Percentiles rank a stretch among this genome's conserved stretches.
Evolutionary conservation across 495 filamentous ascomycete genomes (phyloP).

Genomic region (Neurospora africana): DNA sequence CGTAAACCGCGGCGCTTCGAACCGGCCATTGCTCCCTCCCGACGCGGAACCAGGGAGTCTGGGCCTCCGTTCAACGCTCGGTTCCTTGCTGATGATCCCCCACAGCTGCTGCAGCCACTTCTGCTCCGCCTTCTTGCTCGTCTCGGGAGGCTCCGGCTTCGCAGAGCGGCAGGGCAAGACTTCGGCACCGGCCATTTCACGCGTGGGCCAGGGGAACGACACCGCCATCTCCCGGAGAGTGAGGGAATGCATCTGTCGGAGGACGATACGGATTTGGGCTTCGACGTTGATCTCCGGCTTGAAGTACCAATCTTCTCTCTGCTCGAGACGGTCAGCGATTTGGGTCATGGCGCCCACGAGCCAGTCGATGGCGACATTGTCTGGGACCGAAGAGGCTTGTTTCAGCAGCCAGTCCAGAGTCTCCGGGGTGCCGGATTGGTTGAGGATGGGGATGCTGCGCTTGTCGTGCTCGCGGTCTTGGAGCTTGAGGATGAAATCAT

Average conservation of each 20-base stretch:
- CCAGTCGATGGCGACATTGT: conserved; percentile 25
- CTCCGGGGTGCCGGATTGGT: conserved; percentile 25
- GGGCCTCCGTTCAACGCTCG: neutral
- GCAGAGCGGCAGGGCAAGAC: conserved; percentile 25
- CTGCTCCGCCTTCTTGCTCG: conserved; percentile 16
- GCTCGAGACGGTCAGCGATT: conserved; percentile 22
- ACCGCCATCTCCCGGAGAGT: conserved; percentile 26
- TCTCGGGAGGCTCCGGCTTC: conserved; percentile 8
- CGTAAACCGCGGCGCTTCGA: conserved; percentile 16
- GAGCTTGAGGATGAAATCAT: conserved; percentile 27
- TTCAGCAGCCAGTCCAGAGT: conserved; percentile 23
- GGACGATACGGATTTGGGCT: conserved; percentile 26
- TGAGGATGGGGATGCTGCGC: conserved; percentile 28
- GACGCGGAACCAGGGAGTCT: neutral
- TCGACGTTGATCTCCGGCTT: conserved; percentile 22
- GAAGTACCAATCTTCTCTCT: conserved; percentile 21
- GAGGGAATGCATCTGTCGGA: conserved; percentile 19
- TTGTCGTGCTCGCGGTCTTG: conserved; percentile 28
- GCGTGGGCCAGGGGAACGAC: conserved; percentile 26
- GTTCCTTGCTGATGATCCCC: conserved; percentile 15
- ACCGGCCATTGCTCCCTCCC: conserved; percentile 7
- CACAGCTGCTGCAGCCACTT: conserved; percentile 22
- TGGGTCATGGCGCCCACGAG: conserved; percentile 26
- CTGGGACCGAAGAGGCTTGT: conserved; percentile 19
- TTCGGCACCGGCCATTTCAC: conserved; percentile 27